Conservation (phyloP, 768 basidiomycete species). For the Calocera viscosa region DNA sequence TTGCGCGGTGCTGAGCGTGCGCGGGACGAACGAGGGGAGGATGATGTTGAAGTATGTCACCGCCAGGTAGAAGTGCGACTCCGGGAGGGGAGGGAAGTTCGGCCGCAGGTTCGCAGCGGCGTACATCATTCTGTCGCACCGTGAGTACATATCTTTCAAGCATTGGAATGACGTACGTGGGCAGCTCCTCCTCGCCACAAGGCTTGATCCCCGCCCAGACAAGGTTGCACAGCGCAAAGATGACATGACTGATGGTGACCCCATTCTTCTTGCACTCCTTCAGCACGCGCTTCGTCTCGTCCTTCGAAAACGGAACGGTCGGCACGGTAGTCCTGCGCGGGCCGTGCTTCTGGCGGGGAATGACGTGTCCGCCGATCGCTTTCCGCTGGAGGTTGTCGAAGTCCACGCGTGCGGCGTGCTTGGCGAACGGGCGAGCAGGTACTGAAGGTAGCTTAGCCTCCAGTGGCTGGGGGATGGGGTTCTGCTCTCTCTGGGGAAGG, state of each 20-base stretch:
- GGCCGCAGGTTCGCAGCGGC: conserved; percentile 71
- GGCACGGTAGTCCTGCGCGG: conserved; percentile 48
- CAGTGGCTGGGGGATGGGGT: conserved; percentile 34
- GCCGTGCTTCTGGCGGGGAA: conserved; percentile 37
- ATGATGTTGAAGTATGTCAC: conserved; percentile 73
- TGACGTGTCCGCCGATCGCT: conserved; percentile 60
- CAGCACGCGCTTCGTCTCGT: conserved; percentile 49
- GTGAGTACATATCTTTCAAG: background rate
- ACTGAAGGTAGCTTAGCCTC: conserved; percentile 39
- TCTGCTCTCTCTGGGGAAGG: conserved; percentile 28
- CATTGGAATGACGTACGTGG: conserved; percentile 33
- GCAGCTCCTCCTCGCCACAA: conserved; percentile 34
- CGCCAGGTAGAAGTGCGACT: conserved; percentile 70
- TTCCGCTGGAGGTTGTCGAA: conserved; percentile 42
- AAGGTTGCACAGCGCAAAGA: conserved; percentile 64
- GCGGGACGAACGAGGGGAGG: conserved; percentile 60
- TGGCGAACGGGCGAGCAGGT: conserved; percentile 31
- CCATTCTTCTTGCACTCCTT: conserved; percentile 56
- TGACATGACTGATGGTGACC: conserved; percentile 60
- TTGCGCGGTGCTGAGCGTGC: conserved; percentile 26
- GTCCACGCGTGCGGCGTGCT: conserved; percentile 42
- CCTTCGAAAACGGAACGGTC: conserved; percentile 45
- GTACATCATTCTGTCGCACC: conserved; percentile 58
- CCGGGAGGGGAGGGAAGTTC: conserved; percentile 33
- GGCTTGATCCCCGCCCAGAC: conserved; percentile 51